Conservation (phyloP, 2,329 filamentous ascomycete species). For the Aspergillus sp. region DNA sequence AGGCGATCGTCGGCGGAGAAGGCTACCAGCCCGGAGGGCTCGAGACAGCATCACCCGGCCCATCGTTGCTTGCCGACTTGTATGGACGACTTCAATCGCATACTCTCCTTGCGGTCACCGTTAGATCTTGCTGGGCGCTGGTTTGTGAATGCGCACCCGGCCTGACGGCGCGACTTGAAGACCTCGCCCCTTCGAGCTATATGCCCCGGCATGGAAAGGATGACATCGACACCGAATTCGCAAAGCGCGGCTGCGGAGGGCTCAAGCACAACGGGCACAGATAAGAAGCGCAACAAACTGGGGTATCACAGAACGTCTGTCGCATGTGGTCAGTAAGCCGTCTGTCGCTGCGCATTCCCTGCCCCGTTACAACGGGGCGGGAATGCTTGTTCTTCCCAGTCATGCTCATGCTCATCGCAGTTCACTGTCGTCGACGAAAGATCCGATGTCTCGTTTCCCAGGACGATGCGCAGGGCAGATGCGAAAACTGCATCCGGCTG, state of each 20-base stretch:
- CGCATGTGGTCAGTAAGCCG: constrained; percentile 79
- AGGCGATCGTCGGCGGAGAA: neutral
- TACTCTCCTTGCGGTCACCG: neutral
- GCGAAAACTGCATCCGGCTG: constrained; percentile 83
- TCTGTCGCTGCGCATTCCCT: constrained; percentile 1
- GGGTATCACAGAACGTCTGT: constrained; percentile 93
- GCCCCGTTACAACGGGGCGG: too few species aligned
- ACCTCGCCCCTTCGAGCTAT: constrained; percentile 26
- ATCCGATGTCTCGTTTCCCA: constrained; percentile 77
- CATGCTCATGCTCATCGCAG: constrained; percentile 44
- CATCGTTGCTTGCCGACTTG: neutral
- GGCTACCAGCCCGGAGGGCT: neutral
- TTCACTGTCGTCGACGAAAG: constrained; percentile 84
- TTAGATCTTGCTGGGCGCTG: constrained; percentile 1
- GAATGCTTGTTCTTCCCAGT: too few species aligned
- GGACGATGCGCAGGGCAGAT: constrained; percentile 65
- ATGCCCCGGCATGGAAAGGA: constrained; percentile 27
- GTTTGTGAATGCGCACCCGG: constrained; percentile 17
- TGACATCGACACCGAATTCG: constrained; percentile 23
- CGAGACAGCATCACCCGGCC: neutral
- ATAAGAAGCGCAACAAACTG: constrained; percentile 78
- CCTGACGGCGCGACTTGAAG: constrained; percentile 10
- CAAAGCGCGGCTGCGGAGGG: constrained; percentile 28
- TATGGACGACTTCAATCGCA: neutral
- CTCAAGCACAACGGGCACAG: constrained; percentile 32